phyloP scores from a whole-genome alignment of 345 rosid species.

The Viola odorata region DNA sequence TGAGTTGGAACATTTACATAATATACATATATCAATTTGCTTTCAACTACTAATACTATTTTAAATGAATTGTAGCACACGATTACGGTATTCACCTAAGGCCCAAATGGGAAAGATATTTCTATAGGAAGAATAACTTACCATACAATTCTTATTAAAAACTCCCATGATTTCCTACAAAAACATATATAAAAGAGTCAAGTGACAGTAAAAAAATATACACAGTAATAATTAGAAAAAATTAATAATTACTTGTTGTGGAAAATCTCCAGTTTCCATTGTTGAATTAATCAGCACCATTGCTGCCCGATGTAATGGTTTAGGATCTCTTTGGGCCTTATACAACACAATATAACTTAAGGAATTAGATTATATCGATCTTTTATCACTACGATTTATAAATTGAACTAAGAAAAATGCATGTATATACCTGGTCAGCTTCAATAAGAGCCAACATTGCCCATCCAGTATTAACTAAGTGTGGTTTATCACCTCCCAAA shows the following conservation, averaged over 20 bases:
- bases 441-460: constrained; percentile 47
- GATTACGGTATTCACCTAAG: constrained; percentile 21
- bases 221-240: background rate
- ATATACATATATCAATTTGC: too few species aligned
- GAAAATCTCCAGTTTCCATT: constrained; percentile 18
- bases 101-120: constrained; percentile 33
- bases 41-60: too few species aligned
- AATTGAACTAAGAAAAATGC: background rate
- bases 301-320: constrained; percentile 16
- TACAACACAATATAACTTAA: background rate
- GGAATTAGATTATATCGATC: background rate
- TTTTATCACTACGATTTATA: background rate
- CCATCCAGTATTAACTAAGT: constrained; percentile 43
- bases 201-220: background rate
- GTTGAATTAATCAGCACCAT: constrained; percentile 18
- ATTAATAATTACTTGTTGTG: constrained; percentile 11
- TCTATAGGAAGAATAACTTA: constrained; percentile 21
- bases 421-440: constrained; percentile 44
- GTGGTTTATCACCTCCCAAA: constrained; percentile 29
- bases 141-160: constrained; percentile 29
- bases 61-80: constrained; percentile 2
- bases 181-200: background rate
- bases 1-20: too few species aligned
- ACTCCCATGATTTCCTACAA: constrained; percentile 30
- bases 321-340: constrained; percentile 11